These are phyloP conservation scores for Pulveroboletus sp. DNA, from an alignment of 768 basidiomycete genomes.

Conservation along the genomic window DNA sequence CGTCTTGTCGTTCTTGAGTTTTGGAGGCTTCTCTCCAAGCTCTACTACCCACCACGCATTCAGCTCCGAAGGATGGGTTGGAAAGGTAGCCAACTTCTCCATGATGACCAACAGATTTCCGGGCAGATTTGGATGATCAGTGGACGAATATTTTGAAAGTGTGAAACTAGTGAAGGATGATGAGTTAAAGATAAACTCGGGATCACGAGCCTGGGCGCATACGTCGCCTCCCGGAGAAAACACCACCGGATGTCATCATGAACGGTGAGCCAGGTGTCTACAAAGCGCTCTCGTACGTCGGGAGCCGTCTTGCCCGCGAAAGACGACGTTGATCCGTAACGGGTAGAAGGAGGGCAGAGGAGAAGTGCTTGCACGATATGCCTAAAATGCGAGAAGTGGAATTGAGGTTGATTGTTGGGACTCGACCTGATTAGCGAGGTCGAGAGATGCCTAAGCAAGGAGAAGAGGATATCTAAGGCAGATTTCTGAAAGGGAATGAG, in stretches of 20 bases:
- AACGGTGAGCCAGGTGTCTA: slow-evolving; percentile 69
- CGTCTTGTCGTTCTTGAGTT: slow-evolving; percentile 40
- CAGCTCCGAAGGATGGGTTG: slow-evolving; percentile 61
- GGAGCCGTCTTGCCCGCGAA: slow-evolving; percentile 41
- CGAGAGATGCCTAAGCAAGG: slow-evolving; percentile 74
- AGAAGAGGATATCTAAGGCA: slow-evolving; percentile 70
- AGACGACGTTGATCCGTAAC: slow-evolving; percentile 15
- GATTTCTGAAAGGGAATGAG: slow-evolving; percentile 46
- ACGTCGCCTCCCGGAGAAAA: slow-evolving; percentile 79
- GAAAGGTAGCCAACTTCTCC: slow-evolving; percentile 67
- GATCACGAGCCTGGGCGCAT: slow-evolving; percentile 17
- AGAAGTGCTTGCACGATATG: slow-evolving; percentile 58
- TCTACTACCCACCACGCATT: slow-evolving; percentile 79
- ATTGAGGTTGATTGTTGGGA: slow-evolving; percentile 50
- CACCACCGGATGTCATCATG: slow-evolving; percentile 86
- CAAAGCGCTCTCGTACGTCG: slow-evolving; percentile 61
- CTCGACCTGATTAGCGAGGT: slow-evolving; percentile 47
- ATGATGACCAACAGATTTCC: slow-evolving; percentile 61
- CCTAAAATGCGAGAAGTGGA: slow-evolving; percentile 64
- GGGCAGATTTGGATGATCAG: slow-evolving; percentile 35
- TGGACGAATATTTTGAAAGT: slow-evolving; percentile 25
- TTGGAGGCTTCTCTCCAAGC: slow-evolving; percentile 53
- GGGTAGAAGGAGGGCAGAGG: slow-evolving; percentile 51
- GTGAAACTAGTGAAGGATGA: slow-evolving; percentile 12
- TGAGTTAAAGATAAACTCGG: not conserved